phyloP scores from a whole-genome alignment of 164 flowering plant genomes.

The Warburgia ugandensis region DNA sequence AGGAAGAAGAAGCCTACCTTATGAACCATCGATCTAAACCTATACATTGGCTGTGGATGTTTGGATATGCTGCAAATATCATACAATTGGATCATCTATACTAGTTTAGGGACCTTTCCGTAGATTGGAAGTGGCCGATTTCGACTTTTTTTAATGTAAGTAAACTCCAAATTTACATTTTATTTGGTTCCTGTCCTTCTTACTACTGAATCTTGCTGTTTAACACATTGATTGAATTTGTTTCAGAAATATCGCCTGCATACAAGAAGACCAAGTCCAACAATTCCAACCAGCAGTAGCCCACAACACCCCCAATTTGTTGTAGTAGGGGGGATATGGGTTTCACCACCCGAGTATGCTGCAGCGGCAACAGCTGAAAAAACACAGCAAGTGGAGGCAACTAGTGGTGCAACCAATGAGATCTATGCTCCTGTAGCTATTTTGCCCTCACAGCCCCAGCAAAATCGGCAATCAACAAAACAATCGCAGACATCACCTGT shows the following conservation, averaged over 20 bases:
- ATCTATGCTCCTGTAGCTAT: slow-evolving; percentile 48
- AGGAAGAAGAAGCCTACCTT: too few relatives aligned
- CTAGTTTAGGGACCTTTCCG: background rate
- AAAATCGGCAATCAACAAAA: slow-evolving; percentile 9
- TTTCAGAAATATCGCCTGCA: slow-evolving; percentile 69
- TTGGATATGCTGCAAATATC: too few relatives aligned
- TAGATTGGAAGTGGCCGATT: background rate
- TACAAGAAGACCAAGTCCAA: slow-evolving; percentile 47
- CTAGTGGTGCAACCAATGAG: slow-evolving; percentile 14
- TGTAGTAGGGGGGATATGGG: slow-evolving; percentile 83
- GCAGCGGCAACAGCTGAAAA: slow-evolving; percentile 17
- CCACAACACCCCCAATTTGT: slow-evolving; percentile 53
- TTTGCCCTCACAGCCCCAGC: background rate
- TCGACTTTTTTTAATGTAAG: background rate
- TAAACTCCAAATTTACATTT: background rate
- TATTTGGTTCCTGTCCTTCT: background rate
- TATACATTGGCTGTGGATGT: too few relatives aligned
- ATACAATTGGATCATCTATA: too few relatives aligned
- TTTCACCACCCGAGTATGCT: slow-evolving; percentile 48
- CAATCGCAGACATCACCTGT: slow-evolving; percentile 10
- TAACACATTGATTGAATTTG: background rate
- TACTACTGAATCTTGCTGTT: background rate
- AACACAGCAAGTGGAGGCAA: slow-evolving; percentile 16
- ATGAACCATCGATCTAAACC: too few relatives aligned
- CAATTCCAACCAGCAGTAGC: slow-evolving; percentile 19